Percentiles rank a stretch among this genome's conserved stretches.
Conservation (phyloP, 2,329 filamentous ascomycete species). For the Clarireedia sp. region DNA sequence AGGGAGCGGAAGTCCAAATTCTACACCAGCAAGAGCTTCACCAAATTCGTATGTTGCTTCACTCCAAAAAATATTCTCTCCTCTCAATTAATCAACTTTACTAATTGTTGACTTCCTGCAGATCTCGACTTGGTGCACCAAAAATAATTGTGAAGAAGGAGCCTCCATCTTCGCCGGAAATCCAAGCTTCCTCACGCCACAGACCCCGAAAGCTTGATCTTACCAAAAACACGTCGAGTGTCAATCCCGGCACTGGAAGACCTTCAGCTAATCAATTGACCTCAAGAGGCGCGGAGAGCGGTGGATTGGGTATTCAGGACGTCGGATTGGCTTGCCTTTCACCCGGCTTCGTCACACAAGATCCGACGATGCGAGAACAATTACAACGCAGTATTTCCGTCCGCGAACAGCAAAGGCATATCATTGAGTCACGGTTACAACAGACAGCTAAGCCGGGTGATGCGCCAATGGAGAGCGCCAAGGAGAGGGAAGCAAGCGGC, state of each 20-base stretch:
- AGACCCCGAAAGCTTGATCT: slow-evolving; percentile 72
- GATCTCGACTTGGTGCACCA: slow-evolving; percentile 50
- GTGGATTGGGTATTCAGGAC: slow-evolving; percentile 74
- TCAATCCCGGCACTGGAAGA: slow-evolving; percentile 51
- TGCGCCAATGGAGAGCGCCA: slow-evolving; percentile 47
- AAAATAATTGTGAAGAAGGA: slow-evolving; percentile 97
- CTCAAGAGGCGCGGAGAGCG: slow-evolving; percentile 53
- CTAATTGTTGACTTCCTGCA: slow-evolving; percentile 29
- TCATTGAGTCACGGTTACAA: slow-evolving; percentile 86
- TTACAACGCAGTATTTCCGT: slow-evolving; percentile 90
- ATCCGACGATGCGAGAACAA: slow-evolving; percentile 94
- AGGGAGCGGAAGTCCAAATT: slow-evolving; percentile 47
- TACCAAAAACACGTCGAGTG: slow-evolving; percentile 52
- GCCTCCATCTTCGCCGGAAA: slow-evolving; percentile 69
- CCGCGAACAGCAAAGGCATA: slow-evolving; percentile 84
- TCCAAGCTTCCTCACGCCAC: slow-evolving; percentile 59
- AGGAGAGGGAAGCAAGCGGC: slow-evolving; percentile 42
- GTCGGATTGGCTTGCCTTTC: slow-evolving; percentile 91
- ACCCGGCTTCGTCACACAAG: slow-evolving; percentile 90
- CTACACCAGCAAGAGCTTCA: slow-evolving; percentile 43
- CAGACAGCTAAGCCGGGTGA: slow-evolving; percentile 78
- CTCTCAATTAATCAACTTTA: background rate
- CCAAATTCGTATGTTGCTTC: slow-evolving; percentile 49
- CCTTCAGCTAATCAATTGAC: slow-evolving; percentile 63
- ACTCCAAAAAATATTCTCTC: background rate